A percentile compares a stretch with the other conserved stretches of the same genome.
These are phyloP conservation scores for Arachnopeziza araneosa DNA, from an alignment of 2,329 filamentous ascomycete species.

Conservation along the genomic window DNA sequence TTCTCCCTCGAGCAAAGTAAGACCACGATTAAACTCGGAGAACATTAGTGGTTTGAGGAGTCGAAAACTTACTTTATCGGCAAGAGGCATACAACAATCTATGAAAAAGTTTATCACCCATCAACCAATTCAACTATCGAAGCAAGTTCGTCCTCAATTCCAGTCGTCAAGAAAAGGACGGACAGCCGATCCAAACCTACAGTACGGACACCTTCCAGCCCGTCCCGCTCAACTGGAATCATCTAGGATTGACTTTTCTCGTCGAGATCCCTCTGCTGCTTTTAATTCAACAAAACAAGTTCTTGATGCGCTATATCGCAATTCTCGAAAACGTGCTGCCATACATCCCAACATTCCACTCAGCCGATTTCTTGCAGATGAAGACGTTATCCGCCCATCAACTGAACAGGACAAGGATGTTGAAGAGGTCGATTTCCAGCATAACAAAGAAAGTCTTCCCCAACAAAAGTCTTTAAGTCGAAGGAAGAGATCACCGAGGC, in stretches of 20 bases:
- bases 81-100: slow-evolving; percentile 10
- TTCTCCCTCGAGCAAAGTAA: neutral
- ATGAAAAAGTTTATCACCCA: slow-evolving; percentile 30
- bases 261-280: slow-evolving; percentile 28
- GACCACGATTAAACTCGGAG: neutral
- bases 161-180: neutral
- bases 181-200: neutral
- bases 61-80: neutral
- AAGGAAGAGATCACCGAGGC: slow-evolving; percentile 24
- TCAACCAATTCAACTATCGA: slow-evolving; percentile 1
- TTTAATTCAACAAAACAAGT: slow-evolving; percentile 49
- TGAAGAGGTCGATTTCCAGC: neutral
- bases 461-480: slow-evolving; percentile 4
- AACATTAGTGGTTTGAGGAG: neutral
- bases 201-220: neutral
- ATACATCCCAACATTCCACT: slow-evolving; percentile 31
- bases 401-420: slow-evolving; percentile 1
- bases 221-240: slow-evolving; percentile 54
- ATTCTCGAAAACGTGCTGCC: slow-evolving; percentile 30
- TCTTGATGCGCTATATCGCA: slow-evolving; percentile 50
- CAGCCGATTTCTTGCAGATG: slow-evolving; percentile 32
- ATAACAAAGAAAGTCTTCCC: neutral
- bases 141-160: neutral
- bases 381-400: slow-evolving; percentile 13
- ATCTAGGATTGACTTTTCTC: slow-evolving; percentile 33